These are phyloP conservation scores for Solanum lycopersicoides DNA, from an alignment of 257 asterid genomes.

Conservation along the genomic window DNA sequence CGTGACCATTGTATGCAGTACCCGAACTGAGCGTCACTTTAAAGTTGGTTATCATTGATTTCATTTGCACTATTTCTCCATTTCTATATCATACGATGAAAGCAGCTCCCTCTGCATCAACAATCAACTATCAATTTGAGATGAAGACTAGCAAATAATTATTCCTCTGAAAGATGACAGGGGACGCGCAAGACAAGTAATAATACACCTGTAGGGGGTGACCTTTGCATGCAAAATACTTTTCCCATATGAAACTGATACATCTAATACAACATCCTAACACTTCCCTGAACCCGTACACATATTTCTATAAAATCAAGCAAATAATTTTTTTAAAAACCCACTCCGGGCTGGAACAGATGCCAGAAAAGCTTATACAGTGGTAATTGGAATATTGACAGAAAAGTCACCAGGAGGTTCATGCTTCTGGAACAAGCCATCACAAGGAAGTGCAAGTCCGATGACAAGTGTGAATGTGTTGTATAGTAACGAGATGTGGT, in stretches of 20 bases:
- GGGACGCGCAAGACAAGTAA: neutral
- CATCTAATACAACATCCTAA: neutral
- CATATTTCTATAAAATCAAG: neutral
- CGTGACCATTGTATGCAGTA: neutral
- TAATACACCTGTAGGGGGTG: neutral
- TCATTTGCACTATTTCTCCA: constrained; percentile 26
- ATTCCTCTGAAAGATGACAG: neutral
- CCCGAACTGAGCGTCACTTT: constrained; percentile 20
- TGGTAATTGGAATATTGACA: neutral
- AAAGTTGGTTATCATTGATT: constrained; percentile 22
- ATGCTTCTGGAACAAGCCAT: neutral
- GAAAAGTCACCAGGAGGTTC: neutral
- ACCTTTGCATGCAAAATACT: neutral
- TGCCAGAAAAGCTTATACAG: neutral
- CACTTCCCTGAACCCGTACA: neutral
- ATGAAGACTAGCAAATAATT: neutral
- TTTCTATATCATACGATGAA: constrained; percentile 43
- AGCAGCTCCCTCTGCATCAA: constrained; percentile 45
- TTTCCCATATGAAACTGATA: neutral
- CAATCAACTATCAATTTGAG: neutral
- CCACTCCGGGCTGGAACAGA: neutral
- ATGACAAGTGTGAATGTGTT: neutral
- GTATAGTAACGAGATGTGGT: neutral
- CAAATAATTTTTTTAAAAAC: neutral
- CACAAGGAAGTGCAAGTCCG: neutral